These are phyloP conservation scores for Grifola frondosa DNA, from an alignment of 1,284 basidiomycete genomes.

Conservation along the genomic window DNA sequence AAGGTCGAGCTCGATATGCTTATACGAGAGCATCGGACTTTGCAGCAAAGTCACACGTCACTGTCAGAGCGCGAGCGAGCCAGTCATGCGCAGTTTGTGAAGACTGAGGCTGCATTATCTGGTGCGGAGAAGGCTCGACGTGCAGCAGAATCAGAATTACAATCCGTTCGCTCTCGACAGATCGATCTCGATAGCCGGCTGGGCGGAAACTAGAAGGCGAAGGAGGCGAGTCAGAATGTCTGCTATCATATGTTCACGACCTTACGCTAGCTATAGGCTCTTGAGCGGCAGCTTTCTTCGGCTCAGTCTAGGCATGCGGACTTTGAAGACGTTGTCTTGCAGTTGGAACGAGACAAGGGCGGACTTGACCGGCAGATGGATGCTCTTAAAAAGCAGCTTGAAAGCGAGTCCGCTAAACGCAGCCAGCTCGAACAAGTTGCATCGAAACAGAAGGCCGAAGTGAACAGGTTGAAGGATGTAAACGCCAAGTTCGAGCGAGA, in stretches of 20 bases:
- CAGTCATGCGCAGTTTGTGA: slow-evolving; percentile 52
- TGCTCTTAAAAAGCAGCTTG: slow-evolving; percentile 64
- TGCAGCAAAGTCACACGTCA: slow-evolving; percentile 61
- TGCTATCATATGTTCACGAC: slow-evolving; percentile 1
- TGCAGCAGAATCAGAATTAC: slow-evolving; percentile 73
- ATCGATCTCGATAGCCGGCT: slow-evolving; percentile 70
- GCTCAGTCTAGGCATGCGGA: slow-evolving; percentile 79
- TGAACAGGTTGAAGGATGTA: slow-evolving; percentile 67
- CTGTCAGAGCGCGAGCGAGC: slow-evolving; percentile 59
- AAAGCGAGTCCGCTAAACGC: slow-evolving; percentile 68
- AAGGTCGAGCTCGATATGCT: slow-evolving; percentile 67
- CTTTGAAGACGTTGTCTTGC: slow-evolving; percentile 85
- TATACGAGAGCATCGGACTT: slow-evolving; percentile 52
- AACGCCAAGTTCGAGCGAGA: slow-evolving; percentile 78
- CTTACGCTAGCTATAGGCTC: slow-evolving; percentile 42
- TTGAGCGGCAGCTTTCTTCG: slow-evolving; percentile 75
- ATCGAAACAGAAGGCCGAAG: slow-evolving; percentile 67
- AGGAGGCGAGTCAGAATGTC: slow-evolving; percentile 57
- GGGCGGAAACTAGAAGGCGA: slow-evolving; percentile 58
- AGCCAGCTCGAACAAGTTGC: slow-evolving; percentile 71
- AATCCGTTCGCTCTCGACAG: slow-evolving; percentile 69
- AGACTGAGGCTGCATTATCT: slow-evolving; percentile 52
- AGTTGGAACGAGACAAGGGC: slow-evolving; percentile 81
- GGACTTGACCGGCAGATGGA: slow-evolving; percentile 75
- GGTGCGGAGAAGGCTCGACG: slow-evolving; percentile 75